phyloP scores from a whole-genome alignment of 2,329 filamentous ascomycete genomes.

The Pseudophaeomoniella oleicola region DNA sequence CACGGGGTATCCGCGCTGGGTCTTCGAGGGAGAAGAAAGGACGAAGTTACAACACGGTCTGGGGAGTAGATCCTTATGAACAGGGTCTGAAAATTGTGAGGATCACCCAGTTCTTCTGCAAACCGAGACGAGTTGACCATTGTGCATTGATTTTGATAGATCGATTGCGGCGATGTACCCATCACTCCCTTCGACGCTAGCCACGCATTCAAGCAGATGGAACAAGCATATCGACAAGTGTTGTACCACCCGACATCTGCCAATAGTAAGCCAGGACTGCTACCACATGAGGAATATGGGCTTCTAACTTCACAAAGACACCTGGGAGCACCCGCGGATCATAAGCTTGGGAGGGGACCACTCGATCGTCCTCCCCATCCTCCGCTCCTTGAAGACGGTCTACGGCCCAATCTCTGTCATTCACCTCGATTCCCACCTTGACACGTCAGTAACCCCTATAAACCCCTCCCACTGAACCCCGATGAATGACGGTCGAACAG shows the following conservation, averaged over 20 bases:
- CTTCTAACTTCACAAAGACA: not conserved
- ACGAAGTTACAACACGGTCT: conserved; percentile 15
- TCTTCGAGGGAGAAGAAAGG: conserved; percentile 16
- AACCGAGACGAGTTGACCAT: no score
- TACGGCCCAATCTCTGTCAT: conserved; percentile 14
- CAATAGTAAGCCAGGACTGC: no score
- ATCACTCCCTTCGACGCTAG: conserved; percentile 14
- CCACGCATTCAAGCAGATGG: conserved; percentile 15
- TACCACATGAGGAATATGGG: no score
- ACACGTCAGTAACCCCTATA: no score
- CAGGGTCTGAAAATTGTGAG: conserved; percentile 7
- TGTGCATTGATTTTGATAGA: no score
- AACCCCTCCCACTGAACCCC: no score
- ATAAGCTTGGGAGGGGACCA: conserved; percentile 14
- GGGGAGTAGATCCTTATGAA: conserved; percentile 16
- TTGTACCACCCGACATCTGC: conserved; percentile 7
- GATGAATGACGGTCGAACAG: no score
- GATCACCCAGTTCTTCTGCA: conserved; percentile 7
- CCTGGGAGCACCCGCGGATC: conserved; percentile 9
- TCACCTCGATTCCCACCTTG: conserved; percentile 17
- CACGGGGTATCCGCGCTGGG: conserved; percentile 16
- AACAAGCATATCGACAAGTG: conserved; percentile 10
- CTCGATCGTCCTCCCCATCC: conserved; percentile 13
- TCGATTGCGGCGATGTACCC: conserved; percentile 17
- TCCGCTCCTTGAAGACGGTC: conserved; percentile 12